Base-by-base conservation (phyloP, 1,284 basidiomycete genomes). In the Ustilago xerochloae region DNA sequence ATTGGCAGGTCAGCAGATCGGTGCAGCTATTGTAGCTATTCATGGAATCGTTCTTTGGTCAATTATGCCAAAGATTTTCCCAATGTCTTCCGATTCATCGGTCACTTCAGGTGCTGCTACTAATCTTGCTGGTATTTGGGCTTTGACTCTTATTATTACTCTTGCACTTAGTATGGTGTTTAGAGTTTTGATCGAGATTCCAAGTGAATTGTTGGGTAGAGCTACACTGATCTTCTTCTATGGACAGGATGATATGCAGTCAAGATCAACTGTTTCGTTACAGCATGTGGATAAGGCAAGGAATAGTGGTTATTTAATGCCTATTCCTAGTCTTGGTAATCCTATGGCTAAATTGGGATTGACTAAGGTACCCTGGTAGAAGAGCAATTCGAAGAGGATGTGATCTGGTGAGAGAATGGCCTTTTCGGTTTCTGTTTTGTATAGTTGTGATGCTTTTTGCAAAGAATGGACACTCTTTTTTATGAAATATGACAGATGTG, bases 1-100 rank as follows among this genome's bases (percentile, higher is more conserved):
- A n/a, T 59, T 75, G 59, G 57, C 66, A 63, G 72, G 72, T 18
- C 72, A 62, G 45, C 72, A 75, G 53, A 48, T 75, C 18, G 59
- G 54, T 30, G 67, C 72, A 3, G 72, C 63, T 4, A 47, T 75
- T 22, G 66, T 69, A 0, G 59, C 66, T 1, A 57, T 70, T 1
- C 72, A 75, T 26, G 63, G 54, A 3, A 63, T 70, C 6, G 67
- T 75, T 33, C 50, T 75, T 2, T 75, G 72, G 72, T 43, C 48
- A 1, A 67, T 75, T 35, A 63, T 75, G 60, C 67, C 72, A 20
- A 65, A 63, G 60, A 41, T 75, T 13, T 69, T 69, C 56, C 66
- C 71, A 9, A 69, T 69, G 66, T 50, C 50, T 12, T 36, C 61
- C 18, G 57, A 29, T 13, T 41, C 48, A 6, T 59, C 54, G 9